These are phyloP conservation scores for Teunomyces gatunensis DNA, from an alignment of 805 yeast genomes.

Conservation along the genomic window DNA sequence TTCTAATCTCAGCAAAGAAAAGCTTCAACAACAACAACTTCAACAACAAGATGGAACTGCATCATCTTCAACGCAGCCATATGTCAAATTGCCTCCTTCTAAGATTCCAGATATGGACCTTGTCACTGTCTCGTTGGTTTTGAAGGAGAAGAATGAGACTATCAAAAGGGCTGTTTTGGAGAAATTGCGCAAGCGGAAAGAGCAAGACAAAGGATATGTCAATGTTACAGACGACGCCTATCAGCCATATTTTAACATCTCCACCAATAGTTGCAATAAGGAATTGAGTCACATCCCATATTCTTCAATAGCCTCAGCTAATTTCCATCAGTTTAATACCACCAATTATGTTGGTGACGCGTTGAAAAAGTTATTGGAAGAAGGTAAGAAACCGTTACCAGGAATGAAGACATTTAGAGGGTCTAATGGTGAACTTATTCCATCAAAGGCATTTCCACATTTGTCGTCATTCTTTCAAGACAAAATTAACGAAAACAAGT, in stretches of 20 bases:
- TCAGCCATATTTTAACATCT: constrained; percentile 74
- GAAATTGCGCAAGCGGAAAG: constrained; percentile 69
- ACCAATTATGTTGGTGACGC: constrained; percentile 49
- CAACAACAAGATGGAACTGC: constrained; percentile 8
- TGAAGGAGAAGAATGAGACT: constrained; percentile 71
- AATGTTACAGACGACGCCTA: constrained; percentile 85
- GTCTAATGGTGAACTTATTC: constrained; percentile 48
- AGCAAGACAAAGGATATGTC: constrained; percentile 70
- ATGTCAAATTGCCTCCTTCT: constrained; percentile 84
- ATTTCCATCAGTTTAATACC: constrained; percentile 62
- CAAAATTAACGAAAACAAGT: constrained; percentile 20
- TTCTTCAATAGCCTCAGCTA: constrained; percentile 69
- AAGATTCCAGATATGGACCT: constrained; percentile 91
- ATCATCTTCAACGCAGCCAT: constrained; percentile 57
- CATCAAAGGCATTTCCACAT: constrained; percentile 48
- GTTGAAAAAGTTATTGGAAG: constrained; percentile 41
- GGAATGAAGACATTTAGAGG: constrained; percentile 48
- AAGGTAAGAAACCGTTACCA: constrained; percentile 44
- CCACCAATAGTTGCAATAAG: constrained; percentile 46
- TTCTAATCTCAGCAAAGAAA: not conserved
- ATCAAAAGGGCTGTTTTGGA: constrained; percentile 84
- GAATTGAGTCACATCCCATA: constrained; percentile 71
- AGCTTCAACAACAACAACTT: constrained; percentile 11
- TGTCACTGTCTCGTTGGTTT: constrained; percentile 73
- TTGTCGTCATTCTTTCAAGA: constrained; percentile 39